Conservation (phyloP, 129 eudicot species). For the Smallanthus sonchifolius region DNA sequence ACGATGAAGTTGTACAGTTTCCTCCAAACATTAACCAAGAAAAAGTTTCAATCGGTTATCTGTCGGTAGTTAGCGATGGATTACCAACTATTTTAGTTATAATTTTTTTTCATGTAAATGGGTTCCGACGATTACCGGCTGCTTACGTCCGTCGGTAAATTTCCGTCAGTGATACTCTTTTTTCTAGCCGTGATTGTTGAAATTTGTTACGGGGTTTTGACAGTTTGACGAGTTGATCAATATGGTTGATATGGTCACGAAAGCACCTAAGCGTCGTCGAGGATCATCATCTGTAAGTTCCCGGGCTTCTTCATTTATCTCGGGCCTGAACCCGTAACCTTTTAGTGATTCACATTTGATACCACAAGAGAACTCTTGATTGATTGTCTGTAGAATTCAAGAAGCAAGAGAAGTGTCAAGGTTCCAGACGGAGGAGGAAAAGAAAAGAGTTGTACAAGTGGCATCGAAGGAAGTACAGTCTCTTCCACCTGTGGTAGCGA, state of each 20-base stretch:
- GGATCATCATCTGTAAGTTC: slow-evolving; percentile 25
- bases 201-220: neutral
- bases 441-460: neutral
- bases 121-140: too few species aligned
- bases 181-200: neutral
- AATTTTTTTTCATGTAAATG: too few species aligned
- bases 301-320: neutral
- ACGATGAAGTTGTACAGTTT: too few species aligned
- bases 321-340: neutral
- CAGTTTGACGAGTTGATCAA: slow-evolving; percentile 28
- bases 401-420: slow-evolving; percentile 7
- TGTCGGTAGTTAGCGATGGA: too few species aligned
- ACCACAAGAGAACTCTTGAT: neutral
- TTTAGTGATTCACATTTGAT: neutral
- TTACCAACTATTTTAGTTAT: too few species aligned
- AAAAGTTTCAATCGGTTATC: too few species aligned
- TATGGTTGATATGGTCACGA: slow-evolving; percentile 19
- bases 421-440: neutral
- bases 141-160: too few species aligned
- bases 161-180: too few species aligned
- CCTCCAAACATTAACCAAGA: too few species aligned
- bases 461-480: neutral
- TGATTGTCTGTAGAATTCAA: slow-evolving; percentile 7
- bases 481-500: neutral
- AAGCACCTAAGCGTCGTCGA: slow-evolving; percentile 21